Percentiles rank a stretch among this genome's conserved stretches.
phyloP scores from a whole-genome alignment of 2,329 filamentous ascomycete species.

The Onygenales sp. region DNA sequence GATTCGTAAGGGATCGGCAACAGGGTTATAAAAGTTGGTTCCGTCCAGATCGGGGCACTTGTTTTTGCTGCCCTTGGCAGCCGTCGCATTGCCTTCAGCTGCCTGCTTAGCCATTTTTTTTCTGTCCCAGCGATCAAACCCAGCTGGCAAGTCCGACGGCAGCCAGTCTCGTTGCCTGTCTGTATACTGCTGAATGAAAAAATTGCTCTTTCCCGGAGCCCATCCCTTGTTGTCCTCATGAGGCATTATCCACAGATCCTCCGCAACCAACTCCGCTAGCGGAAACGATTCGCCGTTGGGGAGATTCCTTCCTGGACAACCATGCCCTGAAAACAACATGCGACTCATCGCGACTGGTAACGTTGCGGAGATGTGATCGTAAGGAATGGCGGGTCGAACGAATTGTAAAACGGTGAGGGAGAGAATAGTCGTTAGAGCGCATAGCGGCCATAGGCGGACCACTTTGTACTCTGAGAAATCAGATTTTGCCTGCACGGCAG shows the following conservation, averaged over 20 bases:
- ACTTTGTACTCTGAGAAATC: conserved; percentile 4
- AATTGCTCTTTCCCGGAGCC: conserved; percentile 14
- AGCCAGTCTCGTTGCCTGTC: conserved; percentile 15
- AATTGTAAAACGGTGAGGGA: conserved; percentile 13
- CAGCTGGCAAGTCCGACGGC: conserved; percentile 14
- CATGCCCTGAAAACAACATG: conserved; percentile 8
- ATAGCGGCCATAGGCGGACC: conserved; percentile 15
- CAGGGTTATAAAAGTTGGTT: conserved; percentile 18
- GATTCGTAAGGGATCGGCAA: conserved; percentile 22
- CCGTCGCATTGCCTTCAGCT: not conserved
- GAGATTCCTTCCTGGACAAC: conserved; percentile 5
- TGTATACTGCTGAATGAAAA: conserved; percentile 6
- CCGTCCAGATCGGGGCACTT: conserved; percentile 1
- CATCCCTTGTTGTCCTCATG: conserved; percentile 22
- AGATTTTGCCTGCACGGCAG: conserved; percentile 4
- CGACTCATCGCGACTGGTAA: conserved; percentile 19
- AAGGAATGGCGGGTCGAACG: conserved; percentile 20
- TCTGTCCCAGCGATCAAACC: conserved; percentile 19
- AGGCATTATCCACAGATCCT: conserved; percentile 19
- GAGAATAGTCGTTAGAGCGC: conserved; percentile 3
- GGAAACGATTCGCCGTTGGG: conserved; percentile 16
- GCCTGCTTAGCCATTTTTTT: not conserved
- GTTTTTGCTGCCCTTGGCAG: not conserved
- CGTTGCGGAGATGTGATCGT: conserved; percentile 21
- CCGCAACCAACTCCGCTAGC: conserved; percentile 15